Evolutionary conservation across 805 yeast species (phyloP), one percentile per base, ranked within the genome.

Genomic region (Komagataella mondaviorum): DNA sequence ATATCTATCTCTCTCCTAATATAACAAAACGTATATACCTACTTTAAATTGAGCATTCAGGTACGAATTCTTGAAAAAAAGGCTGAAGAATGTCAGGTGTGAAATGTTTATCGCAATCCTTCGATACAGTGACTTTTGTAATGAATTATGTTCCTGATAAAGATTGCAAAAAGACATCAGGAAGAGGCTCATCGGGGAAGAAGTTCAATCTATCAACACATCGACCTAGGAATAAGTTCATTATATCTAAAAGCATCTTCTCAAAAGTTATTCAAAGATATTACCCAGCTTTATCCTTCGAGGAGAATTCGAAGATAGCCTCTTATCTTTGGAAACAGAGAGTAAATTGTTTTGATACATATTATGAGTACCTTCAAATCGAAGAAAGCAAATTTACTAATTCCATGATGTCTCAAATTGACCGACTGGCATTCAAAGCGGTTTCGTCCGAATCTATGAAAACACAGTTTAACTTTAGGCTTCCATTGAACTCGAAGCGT

Each of bases 181-280:
- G 39, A 10, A 30, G 12, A 30, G 12, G n/a, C 10, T 8, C 12
- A 10, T 10, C 39, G 10, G 39, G n/a, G 3, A 30, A 30, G 10
- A 30, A 30, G 12, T 30, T 30, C 10, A 30, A 30, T 30, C 14
- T 30, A 7, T 30, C 39, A 14, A 30, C 39, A 30, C 39, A 30
- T 8, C 39, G 39, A 44, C 56, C 56, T 3, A 49, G 52, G 45
- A 55, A 55, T 45, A 51, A 44, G n/a, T 55, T 55, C 23, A 45
- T 55, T 30, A 49, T 55, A 3, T 53, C 50, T 18, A 48, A 55
- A 36, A 43, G 54, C 2, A 44, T 48, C 18, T 44, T 20, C 45
- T n/a, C 22, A 10, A 17, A 23, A 22, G 10, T 45, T 5, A 48
- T 54, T 22, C 14, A 20, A 0, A 49, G 44, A 20, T 36, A 48